Evolutionary conservation across 2,329 filamentous ascomycete species (phyloP).

Genomic region (Cryphonectria parasitica): DNA sequence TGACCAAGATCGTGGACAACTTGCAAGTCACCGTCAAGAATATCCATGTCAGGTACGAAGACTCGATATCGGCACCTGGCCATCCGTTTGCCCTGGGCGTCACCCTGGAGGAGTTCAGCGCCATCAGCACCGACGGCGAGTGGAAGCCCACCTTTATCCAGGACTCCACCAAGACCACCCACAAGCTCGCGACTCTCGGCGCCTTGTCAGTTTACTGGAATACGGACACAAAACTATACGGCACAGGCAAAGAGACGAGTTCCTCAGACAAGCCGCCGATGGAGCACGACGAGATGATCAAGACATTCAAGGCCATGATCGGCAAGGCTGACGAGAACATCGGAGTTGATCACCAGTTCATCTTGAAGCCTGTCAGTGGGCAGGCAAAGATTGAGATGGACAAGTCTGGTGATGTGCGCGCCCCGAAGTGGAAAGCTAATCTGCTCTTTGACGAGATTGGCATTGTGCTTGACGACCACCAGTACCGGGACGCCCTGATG

Average conservation of each 20-base stretch:
- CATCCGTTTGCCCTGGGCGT: constrained; percentile 94
- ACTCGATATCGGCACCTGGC: constrained; percentile 91
- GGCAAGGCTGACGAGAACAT: constrained; percentile 52
- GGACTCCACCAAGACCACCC: constrained; percentile 77
- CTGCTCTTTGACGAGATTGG: constrained; percentile 97
- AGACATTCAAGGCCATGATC: constrained; percentile 79
- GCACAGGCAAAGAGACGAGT: constrained; percentile 75
- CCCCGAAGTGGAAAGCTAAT: constrained; percentile 86
- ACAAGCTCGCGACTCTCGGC: constrained; percentile 91
- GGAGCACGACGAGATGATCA: constrained; percentile 76
- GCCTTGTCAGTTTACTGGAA: constrained; percentile 98
- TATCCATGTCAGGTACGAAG: constrained; percentile 97
- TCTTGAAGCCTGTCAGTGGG: constrained; percentile 93
- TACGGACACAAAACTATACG: constrained; percentile 84
- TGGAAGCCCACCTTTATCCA: constrained; percentile 98
- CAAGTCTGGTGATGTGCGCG: constrained; percentile 80
- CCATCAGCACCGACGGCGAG: constrained; percentile 90
- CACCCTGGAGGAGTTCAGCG: constrained; percentile 94
- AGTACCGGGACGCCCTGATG: constrained; percentile 97
- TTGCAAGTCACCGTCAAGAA: constrained; percentile 97
- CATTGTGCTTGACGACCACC: constrained; percentile 94
- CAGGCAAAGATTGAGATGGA: constrained; percentile 94
- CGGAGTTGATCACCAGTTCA: constrained; percentile 76
- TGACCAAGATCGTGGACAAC: constrained; percentile 98
- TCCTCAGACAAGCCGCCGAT: constrained; percentile 62